phyloP scores from a whole-genome alignment of 352 stramenopile species.

The Pythium apleroticum region DNA sequence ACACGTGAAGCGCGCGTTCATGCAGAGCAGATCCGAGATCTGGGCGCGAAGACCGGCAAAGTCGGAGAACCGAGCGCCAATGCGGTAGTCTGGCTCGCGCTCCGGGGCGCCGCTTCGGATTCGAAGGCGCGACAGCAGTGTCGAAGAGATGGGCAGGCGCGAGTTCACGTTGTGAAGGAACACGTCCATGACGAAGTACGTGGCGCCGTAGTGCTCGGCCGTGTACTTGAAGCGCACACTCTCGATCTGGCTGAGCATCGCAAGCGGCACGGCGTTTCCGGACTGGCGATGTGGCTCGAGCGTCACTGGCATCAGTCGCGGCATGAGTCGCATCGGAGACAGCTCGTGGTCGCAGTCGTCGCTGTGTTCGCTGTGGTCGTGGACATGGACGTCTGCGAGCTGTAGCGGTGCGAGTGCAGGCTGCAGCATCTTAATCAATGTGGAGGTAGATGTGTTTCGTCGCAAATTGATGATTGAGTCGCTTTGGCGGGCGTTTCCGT shows the following conservation, averaged over 20 bases:
- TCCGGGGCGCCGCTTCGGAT: neutral
- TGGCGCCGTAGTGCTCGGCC: slow-evolving; percentile 43
- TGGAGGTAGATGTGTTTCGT: slow-evolving; percentile 2
- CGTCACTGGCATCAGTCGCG: slow-evolving; percentile 23
- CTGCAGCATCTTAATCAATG: slow-evolving; percentile 1
- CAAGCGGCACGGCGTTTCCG: slow-evolving; percentile 51
- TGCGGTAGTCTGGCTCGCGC: slow-evolving; percentile 48
- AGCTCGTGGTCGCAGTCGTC: neutral
- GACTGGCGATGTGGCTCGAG: slow-evolving; percentile 52
- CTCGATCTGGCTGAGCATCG: slow-evolving; percentile 54
- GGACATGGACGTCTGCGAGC: neutral
- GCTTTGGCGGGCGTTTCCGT: neutral
- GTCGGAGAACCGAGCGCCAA: slow-evolving; percentile 62
- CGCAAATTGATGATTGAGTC: slow-evolving; percentile 7
- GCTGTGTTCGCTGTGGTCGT: neutral
- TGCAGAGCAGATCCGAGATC: slow-evolving; percentile 48
- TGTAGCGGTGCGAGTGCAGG: neutral
- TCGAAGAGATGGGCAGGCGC: slow-evolving; percentile 22
- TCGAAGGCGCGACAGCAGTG: slow-evolving; percentile 20
- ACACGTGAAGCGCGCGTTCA: slow-evolving; percentile 51
- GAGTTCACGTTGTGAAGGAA: slow-evolving; percentile 42
- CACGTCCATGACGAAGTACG: slow-evolving; percentile 61
- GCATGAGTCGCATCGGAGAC: neutral
- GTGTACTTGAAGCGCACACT: slow-evolving; percentile 46
- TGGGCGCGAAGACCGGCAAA: slow-evolving; percentile 54